Base-by-base conservation (phyloP, 192 early-diverging fungal species). In the Entomortierella chlamydospora region DNA sequence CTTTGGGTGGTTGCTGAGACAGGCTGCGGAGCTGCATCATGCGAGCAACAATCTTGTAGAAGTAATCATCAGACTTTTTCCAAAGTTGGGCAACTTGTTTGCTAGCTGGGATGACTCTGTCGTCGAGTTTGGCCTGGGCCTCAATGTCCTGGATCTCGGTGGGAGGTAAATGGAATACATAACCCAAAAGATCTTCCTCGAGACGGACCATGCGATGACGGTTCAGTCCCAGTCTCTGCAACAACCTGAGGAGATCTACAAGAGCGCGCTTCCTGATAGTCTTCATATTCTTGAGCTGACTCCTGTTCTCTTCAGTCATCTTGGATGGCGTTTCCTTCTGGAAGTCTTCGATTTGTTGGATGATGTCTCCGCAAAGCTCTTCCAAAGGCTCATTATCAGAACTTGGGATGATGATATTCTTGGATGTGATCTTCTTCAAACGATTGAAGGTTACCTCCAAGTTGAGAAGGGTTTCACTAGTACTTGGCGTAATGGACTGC, bases 211-310 rank as follows among this genome's bases (percentile, higher is more conserved):
- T 67, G 55, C 81, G 73, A 51, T 72, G 72, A 34, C 81, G 80
- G 47, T 86, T 82, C 25, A 91, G 66, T 23, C 95, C 95, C 43
- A 95, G 66, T 25, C 87, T 72, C 30, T 88, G 84, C 26, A 96
- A 63, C 53, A 91, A 84, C 70, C 91, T 94, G 52, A 95, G 83
- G 22, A 94, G 73, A 64, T 96, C 94, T 29, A 92, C 92, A 3
- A 93, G 68, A 2, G 95, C 89, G 69, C 93, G 94, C 78, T 93
- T 93, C 29, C 92, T 88, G 23, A 94, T 73, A 31, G 87, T 64
- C 62, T 93, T 90, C 64, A 90, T 88, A 50, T 87, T 85, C 52
- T 93, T 94, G 41, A 89, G 79, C 34, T 67, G 64, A 3, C 57
- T 73, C 68, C 84, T 88, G 57, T 89, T 89, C 45, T 89, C 85